A percentile compares a stretch with the other conserved stretches of the same genome.
Conservation (phyloP, 2,329 filamentous ascomycete species). For the Blastomyces parvus region DNA sequence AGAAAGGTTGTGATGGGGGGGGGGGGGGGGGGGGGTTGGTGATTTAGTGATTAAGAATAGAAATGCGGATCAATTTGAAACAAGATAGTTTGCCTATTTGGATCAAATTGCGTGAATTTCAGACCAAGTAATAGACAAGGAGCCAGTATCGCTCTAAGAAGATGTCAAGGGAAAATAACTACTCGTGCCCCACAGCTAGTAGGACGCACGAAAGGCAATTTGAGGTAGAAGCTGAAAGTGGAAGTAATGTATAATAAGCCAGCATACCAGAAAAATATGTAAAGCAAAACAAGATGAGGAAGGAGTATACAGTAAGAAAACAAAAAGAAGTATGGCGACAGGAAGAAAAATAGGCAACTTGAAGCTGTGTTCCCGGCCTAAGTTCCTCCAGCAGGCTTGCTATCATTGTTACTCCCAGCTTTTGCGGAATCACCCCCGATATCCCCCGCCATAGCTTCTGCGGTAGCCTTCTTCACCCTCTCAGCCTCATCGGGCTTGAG, state of each 20-base stretch:
- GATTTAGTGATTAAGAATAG: neutral
- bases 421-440: conserved; percentile 23
- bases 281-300: neutral
- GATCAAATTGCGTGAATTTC: neutral
- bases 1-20: too few relatives aligned
- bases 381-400: conserved; percentile 5
- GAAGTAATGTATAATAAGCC: neutral
- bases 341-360: neutral
- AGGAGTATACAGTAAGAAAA: neutral
- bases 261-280: neutral
- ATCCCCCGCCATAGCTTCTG: conserved; percentile 38
- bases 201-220: neutral
- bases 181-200: neutral
- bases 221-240: neutral
- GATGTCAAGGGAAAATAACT: neutral
- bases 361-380: neutral
- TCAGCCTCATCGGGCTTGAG: conserved; percentile 47
- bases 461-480: conserved; percentile 55
- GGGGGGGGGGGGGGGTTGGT: neutral
- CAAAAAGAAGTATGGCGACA: neutral
- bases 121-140: neutral
- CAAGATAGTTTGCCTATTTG: neutral
- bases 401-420: neutral
- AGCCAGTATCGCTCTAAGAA: neutral
- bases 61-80: neutral